Evolutionary conservation across 352 stramenopile genomes (phyloP).

Genomic region (Phytophthora gonapodyides): DNA sequence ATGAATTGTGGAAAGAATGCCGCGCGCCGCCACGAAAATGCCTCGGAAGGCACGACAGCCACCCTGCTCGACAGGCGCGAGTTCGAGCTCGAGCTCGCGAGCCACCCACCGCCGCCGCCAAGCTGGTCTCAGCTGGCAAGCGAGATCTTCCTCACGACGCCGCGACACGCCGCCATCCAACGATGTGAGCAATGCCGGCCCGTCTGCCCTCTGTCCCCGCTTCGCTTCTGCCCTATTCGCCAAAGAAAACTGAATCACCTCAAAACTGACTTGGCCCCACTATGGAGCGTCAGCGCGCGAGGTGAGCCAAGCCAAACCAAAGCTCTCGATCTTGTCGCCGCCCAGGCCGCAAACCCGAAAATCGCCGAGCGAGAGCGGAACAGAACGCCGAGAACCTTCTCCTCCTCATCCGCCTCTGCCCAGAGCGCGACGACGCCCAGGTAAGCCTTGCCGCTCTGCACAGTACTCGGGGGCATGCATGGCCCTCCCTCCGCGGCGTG

Average conservation of each 20-base stretch:
- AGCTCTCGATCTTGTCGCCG: constrained; percentile 36
- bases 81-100: background rate
- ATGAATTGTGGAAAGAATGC: constrained; percentile 34
- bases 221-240: constrained; percentile 37
- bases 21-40: constrained; percentile 2
- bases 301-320: constrained; percentile 21
- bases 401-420: background rate
- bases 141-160: constrained; percentile 28
- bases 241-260: constrained; percentile 39
- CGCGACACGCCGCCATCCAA: constrained; percentile 33
- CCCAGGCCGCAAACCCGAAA: constrained; percentile 33
- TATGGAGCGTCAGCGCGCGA: constrained; percentile 29
- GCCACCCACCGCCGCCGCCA: too few species aligned
- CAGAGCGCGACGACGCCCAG: constrained; percentile 26
- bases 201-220: constrained; percentile 16
- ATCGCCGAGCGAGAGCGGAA: constrained; percentile 34
- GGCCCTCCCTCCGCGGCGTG: background rate
- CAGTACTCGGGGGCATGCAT: constrained; percentile 6
- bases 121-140: constrained; percentile 28
- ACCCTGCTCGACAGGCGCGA: background rate
- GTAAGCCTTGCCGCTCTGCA: constrained; percentile 18
- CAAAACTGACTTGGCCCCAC: constrained; percentile 27
- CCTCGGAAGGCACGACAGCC: background rate
- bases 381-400: constrained; percentile 7
- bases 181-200: constrained; percentile 31